Evolutionary conservation across 1,139 yeast genomes (phyloP), one percentile per base, ranked within the genome.

Genomic region (Geotrichum candidum): DNA sequence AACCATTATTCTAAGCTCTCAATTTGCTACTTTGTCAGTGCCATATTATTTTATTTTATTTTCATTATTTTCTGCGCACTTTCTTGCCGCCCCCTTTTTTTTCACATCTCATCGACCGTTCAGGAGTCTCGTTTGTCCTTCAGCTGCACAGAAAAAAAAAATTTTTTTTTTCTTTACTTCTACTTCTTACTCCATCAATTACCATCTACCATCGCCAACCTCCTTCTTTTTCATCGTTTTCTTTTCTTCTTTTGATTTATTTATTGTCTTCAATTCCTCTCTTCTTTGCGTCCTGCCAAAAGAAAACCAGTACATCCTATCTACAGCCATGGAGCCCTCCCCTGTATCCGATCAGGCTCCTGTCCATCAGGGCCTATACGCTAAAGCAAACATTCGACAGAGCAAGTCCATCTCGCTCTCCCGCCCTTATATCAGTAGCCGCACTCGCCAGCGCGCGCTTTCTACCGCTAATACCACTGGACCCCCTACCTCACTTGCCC

Each of bases 391-490:
- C 31, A 35, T 52, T 9, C 27, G 45, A 18, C 59, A 52, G 9
- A 41, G 52, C 35, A 51, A 57, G n/a, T 13, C 56, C 38, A 45
- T 51, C 22, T 51, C 51, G 22, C 29, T 25, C 27, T 11, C 51
- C 7, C 38, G 48, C 7, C 18, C 60, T 15, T 23, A 57, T 13
- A 15, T 23, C 10, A 23, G 35, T 22, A 10, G 31, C 33, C 45
- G 52, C 51, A 54, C 58, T 31, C 41, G 61, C 4, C 58, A 54
- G 41, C 55, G 61, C 3, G 61, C 61, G 11, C 10, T 52, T 15
- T 59, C 61, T 9, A 11, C 57, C 13, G 56, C 58, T 11, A 38
- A 27, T 29, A 10, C 35, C 53, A 27, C 31, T 27, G 7, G 31
- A 52, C 38, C 57, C 54, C 9, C 52, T 41, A n/a, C 6, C 33